Evolutionary conservation across 306 rosid genomes (phyloP).

Genomic region (Rosa lucieae): DNA sequence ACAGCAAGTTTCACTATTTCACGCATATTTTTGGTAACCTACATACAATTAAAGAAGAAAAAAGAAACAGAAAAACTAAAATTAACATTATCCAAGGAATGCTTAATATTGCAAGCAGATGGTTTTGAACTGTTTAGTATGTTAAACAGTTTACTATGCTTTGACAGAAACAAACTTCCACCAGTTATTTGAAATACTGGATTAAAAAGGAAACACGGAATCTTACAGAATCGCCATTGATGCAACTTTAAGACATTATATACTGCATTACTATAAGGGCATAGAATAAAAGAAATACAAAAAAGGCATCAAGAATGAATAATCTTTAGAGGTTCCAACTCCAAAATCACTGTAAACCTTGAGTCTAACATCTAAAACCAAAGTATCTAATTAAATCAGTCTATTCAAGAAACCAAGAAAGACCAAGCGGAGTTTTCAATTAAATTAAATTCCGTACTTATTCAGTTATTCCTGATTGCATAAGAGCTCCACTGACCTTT

Average conservation of each 20-base stretch:
- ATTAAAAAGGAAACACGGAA: not conserved
- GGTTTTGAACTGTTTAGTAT: not conserved
- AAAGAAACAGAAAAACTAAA: not conserved
- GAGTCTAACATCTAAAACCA: not conserved
- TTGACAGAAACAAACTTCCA: not conserved
- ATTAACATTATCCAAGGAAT: conserved; percentile 28
- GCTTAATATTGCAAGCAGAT: conserved; percentile 3
- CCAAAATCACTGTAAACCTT: not conserved
- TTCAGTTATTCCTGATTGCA: not conserved
- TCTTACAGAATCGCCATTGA: not conserved
- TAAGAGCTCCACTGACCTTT: conserved; percentile 64
- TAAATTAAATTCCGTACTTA: not conserved
- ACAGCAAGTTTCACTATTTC: conserved; percentile 86
- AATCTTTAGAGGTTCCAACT: not conserved
- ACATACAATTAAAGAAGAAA: not conserved
- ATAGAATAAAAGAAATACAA: not conserved
- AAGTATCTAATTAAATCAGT: not conserved
- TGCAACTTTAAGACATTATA: not conserved
- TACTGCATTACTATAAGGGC: conserved; percentile 1
- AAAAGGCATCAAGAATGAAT: not conserved
- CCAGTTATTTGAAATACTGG: not conserved
- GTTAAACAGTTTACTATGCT: not conserved
- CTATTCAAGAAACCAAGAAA: not conserved
- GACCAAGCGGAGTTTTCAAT: not conserved
- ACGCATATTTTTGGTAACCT: conserved; percentile 83